Base-by-base conservation (phyloP, 2,329 filamentous ascomycete genomes). In the Trichophyton mentagrophytes region DNA sequence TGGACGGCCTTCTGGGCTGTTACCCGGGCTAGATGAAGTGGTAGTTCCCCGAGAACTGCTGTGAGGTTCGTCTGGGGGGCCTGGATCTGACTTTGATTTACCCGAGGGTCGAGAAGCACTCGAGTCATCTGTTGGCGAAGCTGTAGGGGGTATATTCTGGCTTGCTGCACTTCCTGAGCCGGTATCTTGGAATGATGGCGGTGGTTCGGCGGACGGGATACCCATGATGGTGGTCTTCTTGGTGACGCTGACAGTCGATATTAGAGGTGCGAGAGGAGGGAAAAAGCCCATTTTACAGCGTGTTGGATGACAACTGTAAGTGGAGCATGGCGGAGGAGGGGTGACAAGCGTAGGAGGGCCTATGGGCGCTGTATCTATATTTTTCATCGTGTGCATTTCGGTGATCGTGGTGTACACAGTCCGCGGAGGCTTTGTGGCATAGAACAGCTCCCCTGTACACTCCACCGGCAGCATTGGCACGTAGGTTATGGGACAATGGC, bases 221-320 rank as follows among this genome's bases (percentile, higher is more conserved):
- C 38, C 51, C n/a, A 53, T 57, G 36, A 63, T 59, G 15, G 62
- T 63, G 7, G 62, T 63, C 36, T 63, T 63, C 49, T 63, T 61
- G 17, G 62, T 63, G 22, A 63, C 58, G 7, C 56, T 60, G 44
- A 63, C 47, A 11, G 57, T 36, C 6, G 60, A 55, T 20, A 13
- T 56, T 7, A 56, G 46, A 22, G 53, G 51, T 4, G 30, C 47
- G 3, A 47, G 40, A 4, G 57, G 15, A n/a, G 60, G 60, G n/a
- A 20, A 17, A 15, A 56, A 15, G 20, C 55, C 55, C 8, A 57
- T 44, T 27, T 55, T 55, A 38, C 30, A 60, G 40, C 56, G 38
- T 13, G 11, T 20, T 33, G 42, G 40, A 8, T 36, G 33, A 33
- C 61, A 61, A n/a, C 59, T 57, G n/a, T 44, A 44, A 3, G 60